Percentiles rank a stretch among this genome's conserved stretches.
These are phyloP conservation scores for Geranium rotundifolium DNA, from an alignment of 345 rosid genomes.

Conservation along the genomic window DNA sequence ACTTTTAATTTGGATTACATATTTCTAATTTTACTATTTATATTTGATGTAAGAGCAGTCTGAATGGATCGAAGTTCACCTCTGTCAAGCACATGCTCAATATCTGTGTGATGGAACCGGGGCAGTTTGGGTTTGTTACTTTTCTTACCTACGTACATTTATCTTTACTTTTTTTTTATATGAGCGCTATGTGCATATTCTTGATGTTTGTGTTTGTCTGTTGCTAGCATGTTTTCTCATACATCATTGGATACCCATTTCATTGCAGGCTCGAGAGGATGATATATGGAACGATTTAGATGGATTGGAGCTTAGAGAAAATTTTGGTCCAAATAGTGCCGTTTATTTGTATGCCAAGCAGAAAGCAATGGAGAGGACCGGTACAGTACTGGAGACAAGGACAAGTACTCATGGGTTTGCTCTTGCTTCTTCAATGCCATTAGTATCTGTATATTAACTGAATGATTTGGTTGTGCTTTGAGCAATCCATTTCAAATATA, in stretches of 20 bases:
- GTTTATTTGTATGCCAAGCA: conserved; percentile 31
- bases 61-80: conserved; percentile 35
- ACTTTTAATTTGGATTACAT: too few relatives aligned
- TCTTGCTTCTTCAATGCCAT: not conserved
- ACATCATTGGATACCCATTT: not conserved
- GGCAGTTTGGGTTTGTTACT: conserved; percentile 47
- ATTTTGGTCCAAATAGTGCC: conserved; percentile 27
- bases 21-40: not conserved
- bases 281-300: conserved; percentile 49
- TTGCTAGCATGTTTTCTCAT: not conserved
- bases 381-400: conserved; percentile 37
- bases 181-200: conserved; percentile 2
- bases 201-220: not conserved
- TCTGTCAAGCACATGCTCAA: conserved; percentile 53
- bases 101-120: conserved; percentile 56
- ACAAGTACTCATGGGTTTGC: conserved; percentile 45
- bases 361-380: conserved; percentile 37
- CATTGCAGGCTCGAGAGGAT: conserved; percentile 44
- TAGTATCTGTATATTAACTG: not conserved
- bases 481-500: conserved; percentile 8
- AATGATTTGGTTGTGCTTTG: not conserved
- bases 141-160: not conserved
- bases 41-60: conserved; percentile 35
- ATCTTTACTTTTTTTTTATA: not conserved
- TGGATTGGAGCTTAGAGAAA: conserved; percentile 22